Conservation (phyloP, 2,329 filamentous ascomycete genomes). For the Chaetomium sp. region DNA sequence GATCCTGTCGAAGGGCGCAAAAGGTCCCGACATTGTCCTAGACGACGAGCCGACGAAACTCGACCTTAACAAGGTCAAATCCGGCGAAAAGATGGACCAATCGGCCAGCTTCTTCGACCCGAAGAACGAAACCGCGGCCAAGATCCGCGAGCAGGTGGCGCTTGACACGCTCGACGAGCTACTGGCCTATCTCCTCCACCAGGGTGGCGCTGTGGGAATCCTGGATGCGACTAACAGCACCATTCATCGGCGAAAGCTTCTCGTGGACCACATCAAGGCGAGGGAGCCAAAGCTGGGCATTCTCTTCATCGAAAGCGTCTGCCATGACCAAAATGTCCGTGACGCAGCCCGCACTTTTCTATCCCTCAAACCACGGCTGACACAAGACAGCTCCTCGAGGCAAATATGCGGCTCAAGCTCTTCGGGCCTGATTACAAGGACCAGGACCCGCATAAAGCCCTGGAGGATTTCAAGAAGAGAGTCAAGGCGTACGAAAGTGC, state of each 20-base stretch:
- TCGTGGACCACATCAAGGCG: slow-evolving; percentile 80
- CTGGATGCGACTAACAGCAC: slow-evolving; percentile 98
- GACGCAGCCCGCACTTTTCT: not conserved
- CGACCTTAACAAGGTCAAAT: slow-evolving; percentile 40
- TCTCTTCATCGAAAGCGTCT: slow-evolving; percentile 93
- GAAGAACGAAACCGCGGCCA: slow-evolving; percentile 76
- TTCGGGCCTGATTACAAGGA: slow-evolving; percentile 94
- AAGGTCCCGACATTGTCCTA: slow-evolving; percentile 41
- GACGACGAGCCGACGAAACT: slow-evolving; percentile 45
- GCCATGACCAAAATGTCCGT: slow-evolving; percentile 70
- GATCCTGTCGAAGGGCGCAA: slow-evolving; percentile 56
- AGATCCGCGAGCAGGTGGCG: slow-evolving; percentile 86
- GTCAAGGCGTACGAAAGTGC: slow-evolving; percentile 92
- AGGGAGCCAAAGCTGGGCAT: slow-evolving; percentile 87
- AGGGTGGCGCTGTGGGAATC: slow-evolving; percentile 88
- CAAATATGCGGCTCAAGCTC: slow-evolving; percentile 96
- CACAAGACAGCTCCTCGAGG: slow-evolving; percentile 69
- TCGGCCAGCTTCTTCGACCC: slow-evolving; percentile 94
- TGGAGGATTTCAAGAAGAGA: slow-evolving; percentile 89
- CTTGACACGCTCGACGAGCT: slow-evolving; percentile 91
- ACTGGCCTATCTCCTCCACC: slow-evolving; percentile 80
- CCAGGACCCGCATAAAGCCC: slow-evolving; percentile 82
- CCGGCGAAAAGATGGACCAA: slow-evolving; percentile 69
- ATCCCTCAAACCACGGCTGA: slow-evolving; percentile 13
- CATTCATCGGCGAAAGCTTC: slow-evolving; percentile 75